Evolutionary conservation across 352 stramenopile genomes (phyloP).

Genomic region (Pythium aquatile): DNA sequence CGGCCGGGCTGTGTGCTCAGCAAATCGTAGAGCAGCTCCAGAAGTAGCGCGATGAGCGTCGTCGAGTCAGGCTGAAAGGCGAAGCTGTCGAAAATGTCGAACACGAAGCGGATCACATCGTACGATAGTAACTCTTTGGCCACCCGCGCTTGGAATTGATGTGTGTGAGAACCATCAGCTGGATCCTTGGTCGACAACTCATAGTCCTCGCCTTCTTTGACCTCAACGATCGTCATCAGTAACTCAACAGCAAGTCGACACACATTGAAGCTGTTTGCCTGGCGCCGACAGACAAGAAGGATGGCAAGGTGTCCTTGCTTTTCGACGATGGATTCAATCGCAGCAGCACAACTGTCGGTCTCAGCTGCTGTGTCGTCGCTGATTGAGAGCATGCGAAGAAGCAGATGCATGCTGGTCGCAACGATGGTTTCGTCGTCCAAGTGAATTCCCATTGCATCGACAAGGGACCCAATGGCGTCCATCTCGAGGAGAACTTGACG

Average conservation of each 20-base stretch:
- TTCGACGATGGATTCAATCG: constrained; percentile 3
- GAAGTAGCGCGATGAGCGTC: constrained; percentile 23
- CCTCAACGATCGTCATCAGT: constrained; percentile 12
- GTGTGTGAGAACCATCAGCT: background rate
- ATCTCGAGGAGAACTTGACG: constrained; percentile 8
- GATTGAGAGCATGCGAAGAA: constrained; percentile 13
- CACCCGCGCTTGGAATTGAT: background rate
- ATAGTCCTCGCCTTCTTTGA: constrained; percentile 1
- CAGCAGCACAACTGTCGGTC: background rate
- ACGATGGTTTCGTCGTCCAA: constrained; percentile 8
- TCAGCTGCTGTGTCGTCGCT: background rate
- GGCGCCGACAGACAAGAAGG: background rate
- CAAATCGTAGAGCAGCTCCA: constrained; percentile 38
- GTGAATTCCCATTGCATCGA: constrained; percentile 7
- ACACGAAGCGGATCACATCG: constrained; percentile 13
- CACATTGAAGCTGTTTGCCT: constrained; percentile 3
- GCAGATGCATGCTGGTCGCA: constrained; percentile 5
- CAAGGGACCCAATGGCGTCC: constrained; percentile 11
- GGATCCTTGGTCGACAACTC: background rate
- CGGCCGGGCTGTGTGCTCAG: constrained; percentile 30
- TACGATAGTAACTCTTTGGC: constrained; percentile 4
- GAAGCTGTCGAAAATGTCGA: constrained; percentile 20
- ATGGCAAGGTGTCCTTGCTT: constrained; percentile 13
- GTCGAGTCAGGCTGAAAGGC: background rate
- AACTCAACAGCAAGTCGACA: constrained; percentile 16